Percentiles rank a stretch among this genome's conserved stretches.
Conservation (phyloP, 345 rosid species). For the Melaleuca alternifolia region DNA sequence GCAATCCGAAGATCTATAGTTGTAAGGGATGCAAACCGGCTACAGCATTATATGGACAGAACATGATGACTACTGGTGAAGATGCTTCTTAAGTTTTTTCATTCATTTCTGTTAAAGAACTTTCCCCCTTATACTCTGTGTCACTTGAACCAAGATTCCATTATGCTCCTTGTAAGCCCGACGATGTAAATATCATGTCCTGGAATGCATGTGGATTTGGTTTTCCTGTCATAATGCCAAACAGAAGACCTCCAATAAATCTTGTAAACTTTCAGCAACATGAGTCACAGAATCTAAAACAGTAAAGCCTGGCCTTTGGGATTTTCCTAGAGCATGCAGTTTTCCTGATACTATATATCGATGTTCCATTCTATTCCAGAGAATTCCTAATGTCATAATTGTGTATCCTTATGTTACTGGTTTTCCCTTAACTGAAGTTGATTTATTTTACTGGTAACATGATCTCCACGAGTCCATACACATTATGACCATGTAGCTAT, state of each 20-base stretch:
- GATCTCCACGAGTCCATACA: too few relatives aligned
- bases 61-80: conserved; percentile 50
- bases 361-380: not conserved
- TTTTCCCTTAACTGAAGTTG: too few relatives aligned
- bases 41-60: conserved; percentile 54
- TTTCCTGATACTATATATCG: not conserved
- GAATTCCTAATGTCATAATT: too few relatives aligned
- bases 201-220: not conserved
- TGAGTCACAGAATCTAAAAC: too few relatives aligned
- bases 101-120: not conserved
- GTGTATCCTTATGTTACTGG: too few relatives aligned
- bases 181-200: too few relatives aligned
- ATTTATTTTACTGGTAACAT: too few relatives aligned
- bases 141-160: not conserved
- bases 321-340: not conserved
- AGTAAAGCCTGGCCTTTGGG: not conserved
- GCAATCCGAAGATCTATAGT: too few relatives aligned
- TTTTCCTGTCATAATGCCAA: not conserved
- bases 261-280: not conserved
- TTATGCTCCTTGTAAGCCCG: not conserved
- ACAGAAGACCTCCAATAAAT: not conserved
- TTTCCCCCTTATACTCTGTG: not conserved
- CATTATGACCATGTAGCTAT: too few relatives aligned
- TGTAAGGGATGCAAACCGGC: conserved; percentile 53
- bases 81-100: not conserved